phyloP scores from a whole-genome alignment of 768 basidiomycete species.

The Amanita phalloides region DNA sequence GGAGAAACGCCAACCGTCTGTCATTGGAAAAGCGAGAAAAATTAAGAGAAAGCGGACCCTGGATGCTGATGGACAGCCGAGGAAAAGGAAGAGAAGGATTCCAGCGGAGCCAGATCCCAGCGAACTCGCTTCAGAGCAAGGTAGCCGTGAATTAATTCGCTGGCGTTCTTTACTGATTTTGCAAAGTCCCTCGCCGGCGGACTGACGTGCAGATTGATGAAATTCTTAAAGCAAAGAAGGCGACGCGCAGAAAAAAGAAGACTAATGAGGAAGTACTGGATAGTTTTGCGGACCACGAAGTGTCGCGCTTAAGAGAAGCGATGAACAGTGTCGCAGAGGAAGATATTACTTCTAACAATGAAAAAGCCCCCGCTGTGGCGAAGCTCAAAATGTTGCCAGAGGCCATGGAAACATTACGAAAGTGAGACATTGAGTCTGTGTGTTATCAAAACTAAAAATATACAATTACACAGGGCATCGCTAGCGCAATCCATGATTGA shows the following conservation, averaged over 20 bases:
- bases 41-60: slow-evolving; percentile 15
- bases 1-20: slow-evolving; percentile 16
- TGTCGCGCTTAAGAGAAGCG: slow-evolving; percentile 74
- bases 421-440: slow-evolving; percentile 33
- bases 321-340: slow-evolving; percentile 85
- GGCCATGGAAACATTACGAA: slow-evolving; percentile 88
- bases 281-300: slow-evolving; percentile 82
- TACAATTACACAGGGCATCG: slow-evolving; percentile 44
- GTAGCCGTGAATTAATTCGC: slow-evolving; percentile 23
- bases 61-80: slow-evolving; percentile 20
- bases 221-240: slow-evolving; percentile 75
- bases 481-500: slow-evolving; percentile 90
- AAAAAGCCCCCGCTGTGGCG: slow-evolving; percentile 70
- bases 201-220: slow-evolving; percentile 82
- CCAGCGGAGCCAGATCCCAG: slow-evolving; percentile 55
- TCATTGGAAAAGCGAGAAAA: slow-evolving; percentile 22
- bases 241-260: slow-evolving; percentile 62
- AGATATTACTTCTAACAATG: slow-evolving; percentile 71
- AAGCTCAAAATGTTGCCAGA: slow-evolving; percentile 83
- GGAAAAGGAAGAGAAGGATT: slow-evolving; percentile 48
- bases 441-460: slow-evolving; percentile 6
- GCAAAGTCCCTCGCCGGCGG: slow-evolving; percentile 24
- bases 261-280: slow-evolving; percentile 77
- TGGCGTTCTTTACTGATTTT: slow-evolving; percentile 3
- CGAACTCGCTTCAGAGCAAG: slow-evolving; percentile 69